Percentiles rank a stretch among this genome's conserved stretches.
Evolutionary conservation across 1,284 basidiomycete species (phyloP).

Genomic region (Puccinia sorghi): DNA sequence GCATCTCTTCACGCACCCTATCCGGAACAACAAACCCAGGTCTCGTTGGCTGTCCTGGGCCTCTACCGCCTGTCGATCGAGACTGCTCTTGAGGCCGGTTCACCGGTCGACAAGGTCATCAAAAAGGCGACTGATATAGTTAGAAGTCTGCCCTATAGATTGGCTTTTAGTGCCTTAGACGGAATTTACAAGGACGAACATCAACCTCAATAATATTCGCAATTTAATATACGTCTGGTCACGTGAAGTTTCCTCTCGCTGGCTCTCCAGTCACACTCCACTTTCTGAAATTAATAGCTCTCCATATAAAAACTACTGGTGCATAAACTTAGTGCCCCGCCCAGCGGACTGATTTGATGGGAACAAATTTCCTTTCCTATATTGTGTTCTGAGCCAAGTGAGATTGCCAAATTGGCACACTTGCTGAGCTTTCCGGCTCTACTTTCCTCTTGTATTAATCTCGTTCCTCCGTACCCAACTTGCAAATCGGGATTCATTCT

Average conservation of each 20-base stretch:
- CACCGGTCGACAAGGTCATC: conserved; percentile 70
- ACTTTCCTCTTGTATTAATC: background rate
- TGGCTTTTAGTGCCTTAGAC: conserved; percentile 51
- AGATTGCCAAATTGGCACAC: background rate
- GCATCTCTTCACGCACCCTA: conserved; percentile 73
- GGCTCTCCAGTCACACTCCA: background rate
- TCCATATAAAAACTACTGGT: background rate
- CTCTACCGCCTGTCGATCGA: conserved; percentile 80
- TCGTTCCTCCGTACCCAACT: background rate
- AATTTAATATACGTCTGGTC: conserved; percentile 1
- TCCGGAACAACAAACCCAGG: conserved; percentile 83
- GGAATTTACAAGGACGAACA: conserved; percentile 51
- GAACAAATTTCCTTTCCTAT: background rate
- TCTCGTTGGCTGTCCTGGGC: conserved; percentile 83
- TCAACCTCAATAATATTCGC: background rate
- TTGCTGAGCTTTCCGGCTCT: background rate
- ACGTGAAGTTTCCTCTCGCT: background rate
- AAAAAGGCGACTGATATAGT: conserved; percentile 83
- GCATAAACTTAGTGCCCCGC: background rate
- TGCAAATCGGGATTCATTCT: background rate
- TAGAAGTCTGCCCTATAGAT: conserved; percentile 68
- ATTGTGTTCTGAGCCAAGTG: conserved; percentile 1
- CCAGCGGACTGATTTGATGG: background rate
- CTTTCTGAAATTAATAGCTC: background rate
- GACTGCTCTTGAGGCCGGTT: conserved; percentile 72